Evolutionary conservation across 345 rosid species (phyloP), one percentile per base, ranked within the genome.

Genomic region (Ceriops decandra): DNA sequence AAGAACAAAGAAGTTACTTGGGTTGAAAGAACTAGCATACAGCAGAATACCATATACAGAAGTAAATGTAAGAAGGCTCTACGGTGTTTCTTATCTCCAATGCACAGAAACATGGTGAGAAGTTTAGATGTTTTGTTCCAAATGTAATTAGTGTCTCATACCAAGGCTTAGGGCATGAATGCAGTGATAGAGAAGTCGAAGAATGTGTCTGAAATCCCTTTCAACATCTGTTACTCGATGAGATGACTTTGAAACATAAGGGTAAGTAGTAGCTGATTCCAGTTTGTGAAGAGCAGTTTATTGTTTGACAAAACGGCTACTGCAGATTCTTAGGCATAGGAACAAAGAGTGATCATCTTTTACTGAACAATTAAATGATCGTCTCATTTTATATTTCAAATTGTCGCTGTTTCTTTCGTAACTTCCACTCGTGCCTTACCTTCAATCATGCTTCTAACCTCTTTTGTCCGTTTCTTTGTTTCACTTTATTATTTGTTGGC

Each of bases 31-130:
- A 60, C 72, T 61, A 72, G 79, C 75, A 57, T 63, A 24, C 26
- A 73, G 74, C 62, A 52, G 67, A 63, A 63, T 49, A 76, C 66
- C 69, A 79, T 54, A 77, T 64, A 63, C 61, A 70, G 61, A 62
- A 53, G 60, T 62, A 76, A 62, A 69, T 51, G 78, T 62, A 72
- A 66, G 66, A 74, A 69, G 73, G 68, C 59, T 76, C 69, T 71
- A 76, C 77, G 66, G 66, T 68, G 71, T 76, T 68, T 70, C 35
- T 53, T 4, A 78, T 67, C 75, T 61, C 60, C 26, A 56, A 62
- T 72, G 58, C 72, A 79, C 71, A 74, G 69, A 74, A 63, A 74
- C 61, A 51, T 71, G 56, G 76, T 75, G 66, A 68, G 62, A 54
- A 63, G 63, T 47, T 38, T 63, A 59, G 33, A 61, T 46, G 52